Conservation (phyloP, 495 filamentous ascomycete species). For the Acidiella bohemica region DNA sequence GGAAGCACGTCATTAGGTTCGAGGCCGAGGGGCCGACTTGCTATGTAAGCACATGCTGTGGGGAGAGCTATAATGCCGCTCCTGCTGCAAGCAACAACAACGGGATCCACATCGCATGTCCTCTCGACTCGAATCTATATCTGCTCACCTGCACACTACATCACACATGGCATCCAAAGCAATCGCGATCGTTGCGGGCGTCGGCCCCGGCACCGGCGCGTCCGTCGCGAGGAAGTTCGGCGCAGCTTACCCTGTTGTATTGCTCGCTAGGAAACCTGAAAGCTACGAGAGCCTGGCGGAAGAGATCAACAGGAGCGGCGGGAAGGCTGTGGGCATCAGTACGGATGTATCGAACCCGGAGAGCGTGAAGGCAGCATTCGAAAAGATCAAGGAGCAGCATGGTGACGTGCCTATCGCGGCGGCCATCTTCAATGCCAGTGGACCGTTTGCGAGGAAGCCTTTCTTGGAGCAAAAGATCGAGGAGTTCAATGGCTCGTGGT, state of each 20-base stretch:
- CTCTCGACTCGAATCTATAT: too few relatives aligned
- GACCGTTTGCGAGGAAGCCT: conserved; percentile 57
- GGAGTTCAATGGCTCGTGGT: conserved; percentile 46
- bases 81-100: too few relatives aligned
- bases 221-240: conserved; percentile 56
- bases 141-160: too few relatives aligned
- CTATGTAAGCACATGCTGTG: too few relatives aligned
- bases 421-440: conserved; percentile 72
- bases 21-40: too few relatives aligned
- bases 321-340: conserved; percentile 62
- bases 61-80: too few relatives aligned
- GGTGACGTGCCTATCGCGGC: conserved; percentile 33
- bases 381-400: conserved; percentile 47
- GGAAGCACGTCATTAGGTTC: too few relatives aligned
- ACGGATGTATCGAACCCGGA: conserved; percentile 53
- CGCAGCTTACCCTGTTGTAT: conserved; percentile 55
- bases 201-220: conserved; percentile 55
- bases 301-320: conserved; percentile 57
- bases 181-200: conserved; percentile 61
- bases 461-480: conserved; percentile 60
- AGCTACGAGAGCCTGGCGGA: conserved; percentile 55
- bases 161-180: conserved; percentile 31
- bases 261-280: conserved; percentile 55
- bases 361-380: conserved; percentile 53
- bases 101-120: too few relatives aligned